Evolutionary conservation across 257 asterid species (phyloP).

Genomic region (Rauvolfia tetraphylla): DNA sequence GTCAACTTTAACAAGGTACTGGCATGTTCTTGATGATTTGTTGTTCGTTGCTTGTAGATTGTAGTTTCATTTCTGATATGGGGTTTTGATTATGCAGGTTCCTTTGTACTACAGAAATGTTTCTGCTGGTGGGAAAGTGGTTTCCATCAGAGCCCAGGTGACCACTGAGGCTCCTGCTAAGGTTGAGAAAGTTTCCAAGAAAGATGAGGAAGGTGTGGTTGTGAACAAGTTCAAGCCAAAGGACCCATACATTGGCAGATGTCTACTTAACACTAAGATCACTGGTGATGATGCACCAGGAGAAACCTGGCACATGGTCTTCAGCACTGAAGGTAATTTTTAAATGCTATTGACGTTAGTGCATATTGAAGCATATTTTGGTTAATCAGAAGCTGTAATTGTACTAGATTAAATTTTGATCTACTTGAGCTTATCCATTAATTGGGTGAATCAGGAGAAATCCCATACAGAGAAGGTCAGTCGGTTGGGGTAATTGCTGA

Average conservation of each 20-base stretch:
- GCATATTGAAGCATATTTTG: background rate
- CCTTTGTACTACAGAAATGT: constrained; percentile 59
- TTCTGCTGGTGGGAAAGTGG: constrained; percentile 37
- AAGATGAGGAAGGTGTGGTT: constrained; percentile 77
- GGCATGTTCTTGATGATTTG: background rate
- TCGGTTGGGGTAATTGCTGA: constrained; percentile 90
- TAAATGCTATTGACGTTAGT: background rate
- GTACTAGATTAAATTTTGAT: background rate
- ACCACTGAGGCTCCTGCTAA: constrained; percentile 92
- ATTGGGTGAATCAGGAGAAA: constrained; percentile 53
- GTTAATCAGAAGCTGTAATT: background rate
- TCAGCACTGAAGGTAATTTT: constrained; percentile 77
- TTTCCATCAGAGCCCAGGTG: constrained; percentile 78
- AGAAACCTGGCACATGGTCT: constrained; percentile 99
- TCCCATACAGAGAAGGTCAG: constrained; percentile 97
- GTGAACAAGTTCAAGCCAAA: constrained; percentile 92
- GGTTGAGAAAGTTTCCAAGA: constrained; percentile 71
- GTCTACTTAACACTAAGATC: constrained; percentile 96
- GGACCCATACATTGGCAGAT: constrained; percentile 77
- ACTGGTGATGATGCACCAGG: constrained; percentile 99
- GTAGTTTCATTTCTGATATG: constrained; percentile 1
- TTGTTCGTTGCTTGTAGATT: background rate
- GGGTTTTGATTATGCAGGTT: constrained; percentile 38
- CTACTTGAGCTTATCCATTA: constrained; percentile 4
- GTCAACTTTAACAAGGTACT: constrained; percentile 66